These are phyloP conservation scores for Vaccinium myrtillus DNA, from an alignment of 148 eudicot genomes.

Conservation along the genomic window DNA sequence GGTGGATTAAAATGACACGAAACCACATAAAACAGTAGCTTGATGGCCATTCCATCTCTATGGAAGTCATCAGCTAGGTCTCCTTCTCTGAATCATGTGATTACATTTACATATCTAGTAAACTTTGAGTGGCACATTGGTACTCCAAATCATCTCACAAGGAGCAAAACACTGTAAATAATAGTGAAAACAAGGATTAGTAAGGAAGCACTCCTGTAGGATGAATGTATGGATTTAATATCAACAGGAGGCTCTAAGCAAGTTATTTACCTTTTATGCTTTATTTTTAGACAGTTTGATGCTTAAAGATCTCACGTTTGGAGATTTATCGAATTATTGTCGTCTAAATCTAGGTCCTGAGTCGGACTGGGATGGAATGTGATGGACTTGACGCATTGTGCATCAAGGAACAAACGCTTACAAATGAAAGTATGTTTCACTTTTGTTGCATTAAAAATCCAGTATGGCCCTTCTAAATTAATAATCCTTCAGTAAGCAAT, in stretches of 20 bases:
- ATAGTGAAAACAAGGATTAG: neutral
- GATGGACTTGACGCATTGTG: slow-evolving; percentile 69
- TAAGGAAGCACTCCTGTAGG: neutral
- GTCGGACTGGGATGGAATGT: slow-evolving; percentile 71
- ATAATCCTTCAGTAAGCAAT: neutral
- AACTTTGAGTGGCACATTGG: neutral
- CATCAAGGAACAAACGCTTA: slow-evolving; percentile 67
- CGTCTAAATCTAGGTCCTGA: slow-evolving; percentile 52
- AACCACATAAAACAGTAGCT: neutral
- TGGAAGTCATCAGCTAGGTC: neutral
- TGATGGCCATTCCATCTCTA: neutral
- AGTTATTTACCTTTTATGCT: neutral
- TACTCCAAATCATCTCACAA: neutral
- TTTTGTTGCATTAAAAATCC: slow-evolving; percentile 3
- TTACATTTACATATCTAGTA: neutral
- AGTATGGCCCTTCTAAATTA: neutral
- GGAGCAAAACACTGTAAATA: neutral
- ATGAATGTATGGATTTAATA: slow-evolving; percentile 7
- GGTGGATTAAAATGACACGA: neutral
- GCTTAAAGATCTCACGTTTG: neutral
- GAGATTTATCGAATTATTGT: slow-evolving; percentile 6
- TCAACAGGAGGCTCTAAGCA: neutral
- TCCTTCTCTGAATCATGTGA: slow-evolving; percentile 6
- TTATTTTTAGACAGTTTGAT: slow-evolving; percentile 6
- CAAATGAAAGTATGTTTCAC: slow-evolving; percentile 63